Conservation (phyloP, 331 rosid species). For the Rosa hybrid region DNA sequence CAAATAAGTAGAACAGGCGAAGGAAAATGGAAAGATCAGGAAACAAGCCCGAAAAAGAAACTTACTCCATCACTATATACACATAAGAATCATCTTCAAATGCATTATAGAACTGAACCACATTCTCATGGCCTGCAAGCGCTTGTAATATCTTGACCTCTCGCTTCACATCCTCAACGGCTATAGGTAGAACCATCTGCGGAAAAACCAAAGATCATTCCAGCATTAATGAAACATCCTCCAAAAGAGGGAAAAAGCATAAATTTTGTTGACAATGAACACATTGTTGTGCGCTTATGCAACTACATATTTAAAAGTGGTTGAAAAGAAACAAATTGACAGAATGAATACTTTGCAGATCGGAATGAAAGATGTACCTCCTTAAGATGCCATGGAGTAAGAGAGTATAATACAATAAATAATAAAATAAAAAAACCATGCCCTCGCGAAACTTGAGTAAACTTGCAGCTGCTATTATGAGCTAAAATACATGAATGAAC, state of each 20-base stretch:
- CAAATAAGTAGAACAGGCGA: conserved; percentile 7
- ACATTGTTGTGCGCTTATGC: too few relatives aligned
- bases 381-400: neutral
- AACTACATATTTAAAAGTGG: neutral
- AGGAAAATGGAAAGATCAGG: conserved; percentile 16
- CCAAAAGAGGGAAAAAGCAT: neutral
- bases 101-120: conserved; percentile 81
- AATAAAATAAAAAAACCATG: neutral
- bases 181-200: conserved; percentile 99
- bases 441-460: neutral
- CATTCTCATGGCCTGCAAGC: conserved; percentile 96
- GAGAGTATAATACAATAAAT: neutral
- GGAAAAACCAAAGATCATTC: conserved; percentile 38
- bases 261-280: neutral
- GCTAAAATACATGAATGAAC: neutral
- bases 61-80: conserved; percentile 99
- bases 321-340: neutral
- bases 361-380: neutral
- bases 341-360: conserved; percentile 1
- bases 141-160: conserved; percentile 90
- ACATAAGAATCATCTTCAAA: conserved; percentile 92
- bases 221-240: neutral
- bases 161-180: conserved; percentile 97
- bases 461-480: conserved; percentile 8
- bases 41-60: conserved; percentile 16